Evolutionary conservation across 306 rosid genomes (phyloP).

Genomic region (Dalbergia cochinchinensis): DNA sequence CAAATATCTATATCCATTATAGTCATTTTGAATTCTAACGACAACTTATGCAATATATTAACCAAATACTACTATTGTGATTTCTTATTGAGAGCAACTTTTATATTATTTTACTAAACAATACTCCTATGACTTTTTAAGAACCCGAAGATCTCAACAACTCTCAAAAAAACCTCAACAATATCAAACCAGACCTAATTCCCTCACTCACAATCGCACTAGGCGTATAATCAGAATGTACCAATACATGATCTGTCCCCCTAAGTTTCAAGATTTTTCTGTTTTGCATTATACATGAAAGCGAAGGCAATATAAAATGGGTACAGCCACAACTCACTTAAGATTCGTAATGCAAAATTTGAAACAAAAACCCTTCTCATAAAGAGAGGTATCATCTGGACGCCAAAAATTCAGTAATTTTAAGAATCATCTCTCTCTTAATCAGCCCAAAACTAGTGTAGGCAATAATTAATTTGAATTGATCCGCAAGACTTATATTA

Average conservation of each 20-base stretch:
- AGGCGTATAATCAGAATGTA: conserved; percentile 22
- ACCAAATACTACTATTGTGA: no score
- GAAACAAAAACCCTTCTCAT: conserved; percentile 27
- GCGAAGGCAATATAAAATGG: neutral
- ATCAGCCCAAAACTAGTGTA: neutral
- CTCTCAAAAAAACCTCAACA: no score
- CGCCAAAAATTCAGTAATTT: neutral
- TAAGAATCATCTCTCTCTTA: neutral
- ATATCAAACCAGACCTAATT: neutral
- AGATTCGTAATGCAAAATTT: neutral
- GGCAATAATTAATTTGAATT: conserved; percentile 9
- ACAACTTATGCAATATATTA: no score
- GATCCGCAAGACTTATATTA: neutral
- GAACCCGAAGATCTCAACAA: no score
- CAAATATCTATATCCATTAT: no score
- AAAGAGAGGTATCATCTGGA: neutral
- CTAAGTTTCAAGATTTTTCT: neutral
- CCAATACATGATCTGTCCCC: conserved; percentile 8
- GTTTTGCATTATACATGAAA: conserved; percentile 6
- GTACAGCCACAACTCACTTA: neutral
- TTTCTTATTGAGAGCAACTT: no score
- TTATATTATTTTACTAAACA: no score
- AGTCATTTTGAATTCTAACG: no score
- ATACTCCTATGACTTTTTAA: no score
- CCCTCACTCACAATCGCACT: conserved; percentile 33